Base-by-base conservation (phyloP, 2,329 filamentous ascomycete genomes). In the Aureobasidium mangrovei region DNA sequence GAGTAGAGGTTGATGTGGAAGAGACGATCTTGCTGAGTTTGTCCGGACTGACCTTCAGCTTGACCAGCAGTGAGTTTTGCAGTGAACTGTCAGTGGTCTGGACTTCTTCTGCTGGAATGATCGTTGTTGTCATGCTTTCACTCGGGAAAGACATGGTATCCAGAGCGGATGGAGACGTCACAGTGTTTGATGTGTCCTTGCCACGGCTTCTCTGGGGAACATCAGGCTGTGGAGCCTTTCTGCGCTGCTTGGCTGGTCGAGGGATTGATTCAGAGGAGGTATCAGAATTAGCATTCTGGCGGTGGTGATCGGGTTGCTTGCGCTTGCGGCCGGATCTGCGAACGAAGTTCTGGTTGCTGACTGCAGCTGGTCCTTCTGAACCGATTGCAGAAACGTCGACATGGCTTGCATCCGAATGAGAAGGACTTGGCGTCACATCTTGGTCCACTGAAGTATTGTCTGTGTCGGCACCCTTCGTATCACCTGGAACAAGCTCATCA, bases 291-390 rank as follows among this genome's bases (percentile, higher is more conserved):
- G 8, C n/a, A 3, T 10, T 7, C 9, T 32, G 5, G 18, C 4
- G 8, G 28, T 26, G 32, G 4, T 33, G 27, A 31, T 4, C 3
- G 28, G 29, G 8, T 10, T 7, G 10, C 28, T 53, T 53, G 49
- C 49, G 49, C 32, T 53, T 53, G 29, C 49, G 49, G 8, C 28
- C 33, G 5, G 49, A 53, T 32, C 49, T 53, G 26, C 49, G 49
- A 28, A 53, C 40, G 3, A 44, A 38, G 2, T 10, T 24, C n/a
- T 42, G 9, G 7, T 28, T 18, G 18, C 35, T 26, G 31, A 33
- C 10, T 4, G 27, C 9, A 4, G 31, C 26, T 26, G 6, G 18
- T 1, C 24, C 28, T 9, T 12, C 7, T 7, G 28, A 24, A 27
- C 27, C 46, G 7, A 49, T 28, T 4, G 4, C 12, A 32, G 40